phyloP scores from a whole-genome alignment of 1,139 yeast species.

The Tardiomyces blankii region DNA sequence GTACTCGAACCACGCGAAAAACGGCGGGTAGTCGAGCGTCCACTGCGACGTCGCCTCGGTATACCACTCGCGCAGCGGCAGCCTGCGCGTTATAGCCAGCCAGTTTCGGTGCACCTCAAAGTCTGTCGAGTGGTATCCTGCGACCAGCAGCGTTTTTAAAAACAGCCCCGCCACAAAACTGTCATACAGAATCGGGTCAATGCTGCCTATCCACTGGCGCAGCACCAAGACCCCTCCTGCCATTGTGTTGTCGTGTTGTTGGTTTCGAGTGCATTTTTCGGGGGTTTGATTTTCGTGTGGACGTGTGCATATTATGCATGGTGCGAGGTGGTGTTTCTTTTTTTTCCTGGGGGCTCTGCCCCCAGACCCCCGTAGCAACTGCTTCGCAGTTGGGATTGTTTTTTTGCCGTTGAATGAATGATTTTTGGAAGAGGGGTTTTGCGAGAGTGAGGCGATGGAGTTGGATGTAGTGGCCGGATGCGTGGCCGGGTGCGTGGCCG shows the following conservation, averaged over 20 bases:
- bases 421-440: no score
- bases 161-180: slow-evolving; percentile 6
- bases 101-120: slow-evolving; percentile 96
- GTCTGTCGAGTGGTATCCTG: slow-evolving; percentile 67
- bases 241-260: background rate
- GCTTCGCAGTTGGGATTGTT: no score
- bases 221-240: background rate
- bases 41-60: slow-evolving; percentile 75
- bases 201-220: background rate
- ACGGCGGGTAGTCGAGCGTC: slow-evolving; percentile 97
- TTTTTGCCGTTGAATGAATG: no score
- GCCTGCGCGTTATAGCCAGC: slow-evolving; percentile 78
- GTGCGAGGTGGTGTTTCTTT: no score
- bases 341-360: no score
- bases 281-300: no score
- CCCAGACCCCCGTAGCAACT: no score
- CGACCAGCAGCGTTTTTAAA: slow-evolving; percentile 39
- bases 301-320: background rate
- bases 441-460: no score
- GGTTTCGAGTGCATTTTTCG: no score
- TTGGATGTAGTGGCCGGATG: no score
- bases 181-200: background rate
- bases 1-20: slow-evolving; percentile 94
- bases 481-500: no score
- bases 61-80: slow-evolving; percentile 79